Evolutionary conservation across 441 rosid genomes (phyloP), one percentile per base, ranked within the genome.

Genomic region (Arabidopsis lyrata): DNA sequence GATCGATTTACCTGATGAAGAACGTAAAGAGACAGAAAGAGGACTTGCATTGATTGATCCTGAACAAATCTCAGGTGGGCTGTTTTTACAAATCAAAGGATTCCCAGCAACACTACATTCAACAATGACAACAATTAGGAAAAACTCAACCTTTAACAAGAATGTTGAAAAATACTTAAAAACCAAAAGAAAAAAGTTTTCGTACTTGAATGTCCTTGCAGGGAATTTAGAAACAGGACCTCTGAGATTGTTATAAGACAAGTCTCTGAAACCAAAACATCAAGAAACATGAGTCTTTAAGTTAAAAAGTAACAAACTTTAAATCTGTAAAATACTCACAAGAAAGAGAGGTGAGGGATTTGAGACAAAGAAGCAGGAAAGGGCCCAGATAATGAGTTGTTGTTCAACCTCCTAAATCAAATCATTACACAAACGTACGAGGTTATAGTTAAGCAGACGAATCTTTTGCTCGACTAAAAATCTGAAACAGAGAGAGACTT

Each of bases 161-260:
- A 42, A 44, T 42, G 35, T 74, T 16, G 32, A 3, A 34, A 39
- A 14, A 56, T 56, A 41, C 0, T 15, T 49, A 8, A 8, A 8
- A 7, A 58, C 16, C 6, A 60, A 62, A 61, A 49, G 14, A 8
- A 5, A 6, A 24, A 32, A 11, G 52, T 24, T 70, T 12, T 24
- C 27, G 50, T 86, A 92, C 98, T 88, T 90, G 85, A 90, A 90
- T 48, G 90, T 90, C 77, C 84, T 89, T 36, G 88, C 87, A 38
- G 92, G 86, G 22, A 85, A 86, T 73, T 83, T 86, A 69, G 92
- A 90, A 63, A 90, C 90, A 45, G 85, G 90, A 70, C 97, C 95
- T 61, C 86, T 90, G 53, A 90, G 90, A 81, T 92, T 92, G 87
- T 92, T 92, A 54, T 79, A 90, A 75, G 98, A 93, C 83, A 93